These are phyloP conservation scores for Ascosphaera apis DNA, from an alignment of 2,329 filamentous ascomycete genomes.

Conservation along the genomic window DNA sequence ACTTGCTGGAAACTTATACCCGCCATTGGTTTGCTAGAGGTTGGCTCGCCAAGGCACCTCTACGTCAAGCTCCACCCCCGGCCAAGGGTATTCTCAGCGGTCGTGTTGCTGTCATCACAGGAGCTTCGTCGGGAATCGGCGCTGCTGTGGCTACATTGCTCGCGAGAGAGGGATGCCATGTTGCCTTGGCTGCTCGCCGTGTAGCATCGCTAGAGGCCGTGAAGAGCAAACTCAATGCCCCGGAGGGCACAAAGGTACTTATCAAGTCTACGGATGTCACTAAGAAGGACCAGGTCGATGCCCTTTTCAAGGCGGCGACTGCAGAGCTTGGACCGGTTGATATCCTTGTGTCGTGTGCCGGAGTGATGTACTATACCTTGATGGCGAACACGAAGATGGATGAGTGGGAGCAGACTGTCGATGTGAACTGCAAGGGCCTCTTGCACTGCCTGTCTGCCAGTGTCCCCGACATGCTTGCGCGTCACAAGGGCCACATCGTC, in stretches of 20 bases:
- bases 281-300: conserved; percentile 39
- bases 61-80: conserved; percentile 22
- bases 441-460: conserved; percentile 47
- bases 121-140: conserved; percentile 58
- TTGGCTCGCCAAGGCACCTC: conserved; percentile 45
- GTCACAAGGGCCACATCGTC: conserved; percentile 49
- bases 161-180: conserved; percentile 45
- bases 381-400: conserved; percentile 54
- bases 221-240: conserved; percentile 34
- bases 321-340: conserved; percentile 48
- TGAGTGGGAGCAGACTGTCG: conserved; percentile 62
- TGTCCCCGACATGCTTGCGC: conserved; percentile 47
- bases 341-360: conserved; percentile 57
- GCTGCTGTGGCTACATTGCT: conserved; percentile 49
- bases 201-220: conserved; percentile 43
- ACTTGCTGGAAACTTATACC: conserved; percentile 53
- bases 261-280: conserved; percentile 52
- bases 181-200: conserved; percentile 50
- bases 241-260: conserved; percentile 38
- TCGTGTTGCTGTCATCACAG: conserved; percentile 52
- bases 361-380: conserved; percentile 78
- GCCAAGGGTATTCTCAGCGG: conserved; percentile 36
- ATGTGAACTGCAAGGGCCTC: conserved; percentile 70
- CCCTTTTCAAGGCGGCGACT: conserved; percentile 35
- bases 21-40: conserved; percentile 62